Evolutionary conservation across 805 yeast genomes (phyloP), one percentile per base, ranked within the genome.

Genomic region (Candida maesae): DNA sequence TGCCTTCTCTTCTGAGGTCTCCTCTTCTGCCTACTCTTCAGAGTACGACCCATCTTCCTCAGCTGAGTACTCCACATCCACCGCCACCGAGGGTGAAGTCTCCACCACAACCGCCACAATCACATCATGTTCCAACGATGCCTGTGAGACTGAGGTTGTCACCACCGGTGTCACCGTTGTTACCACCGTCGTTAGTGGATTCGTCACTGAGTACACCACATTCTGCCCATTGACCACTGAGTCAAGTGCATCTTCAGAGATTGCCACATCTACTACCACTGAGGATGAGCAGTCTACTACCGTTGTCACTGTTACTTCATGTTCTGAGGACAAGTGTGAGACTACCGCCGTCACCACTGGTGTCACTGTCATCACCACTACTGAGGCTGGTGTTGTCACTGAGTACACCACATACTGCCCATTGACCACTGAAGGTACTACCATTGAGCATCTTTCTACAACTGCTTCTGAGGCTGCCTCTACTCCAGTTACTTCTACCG

Each of bases 101-200:
- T 42, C 38, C 36, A 42, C 46, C 16, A 42, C 46, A 10, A 33
- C 36, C 13, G 16, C 35, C 25, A 40, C 44, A 10, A n/a, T 40
- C 33, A 40, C 44, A n/a, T 35, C 39, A 16, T 41, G 44, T 33
- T 28, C 46, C 46, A 35, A 33, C 34, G 17, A 36, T 20, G 31
- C 26, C 23, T 36, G 40, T 23, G 32, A 47, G 21, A 31, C 27
- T 14, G 33, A 29, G 13, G 35, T 40, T 14, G 47, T 45, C 37
- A 46, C 61, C 39, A 63, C 67, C 36, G 47, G 56, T 33, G 51
- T 51, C 35, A 44, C 53, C 23, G 50, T 42, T 26, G 58, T 61
- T 33, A 59, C 59, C 35, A 51, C 49, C 39, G 66, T 71, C 27
- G 49, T 55, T 27, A 14, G 33, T 13, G 52, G 52, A 34, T 40